Evolutionary conservation across 2,329 filamentous ascomycete species (phyloP).

Genomic region (Aspergillus sergii): DNA sequence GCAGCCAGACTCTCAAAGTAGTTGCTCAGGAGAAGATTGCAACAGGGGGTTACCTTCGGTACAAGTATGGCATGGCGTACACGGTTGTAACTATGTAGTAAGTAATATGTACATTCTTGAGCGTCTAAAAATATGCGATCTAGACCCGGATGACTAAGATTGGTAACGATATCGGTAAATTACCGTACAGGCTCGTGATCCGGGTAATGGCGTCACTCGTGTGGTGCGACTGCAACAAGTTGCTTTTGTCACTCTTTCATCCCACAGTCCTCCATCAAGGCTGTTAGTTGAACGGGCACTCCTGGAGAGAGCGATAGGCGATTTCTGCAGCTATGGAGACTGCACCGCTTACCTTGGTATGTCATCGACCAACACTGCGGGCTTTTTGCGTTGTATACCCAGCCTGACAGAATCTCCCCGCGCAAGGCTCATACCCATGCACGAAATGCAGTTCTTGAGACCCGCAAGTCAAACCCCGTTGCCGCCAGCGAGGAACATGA

Average conservation of each 20-base stretch:
- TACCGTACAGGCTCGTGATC: slow-evolving; percentile 6
- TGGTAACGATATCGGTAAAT: background rate
- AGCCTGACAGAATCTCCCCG: slow-evolving; percentile 17
- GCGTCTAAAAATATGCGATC: background rate
- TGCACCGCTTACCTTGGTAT: slow-evolving; percentile 67
- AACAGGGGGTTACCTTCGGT: background rate
- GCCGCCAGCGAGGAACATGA: slow-evolving; percentile 87
- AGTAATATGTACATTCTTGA: background rate
- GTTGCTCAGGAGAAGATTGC: too few species aligned
- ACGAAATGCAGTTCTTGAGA: slow-evolving; percentile 76
- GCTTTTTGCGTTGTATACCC: background rate
- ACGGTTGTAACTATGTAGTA: background rate
- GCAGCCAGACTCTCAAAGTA: background rate
- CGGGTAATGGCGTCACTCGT: slow-evolving; percentile 3
- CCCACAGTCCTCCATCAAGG: background rate
- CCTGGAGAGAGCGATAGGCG: background rate
- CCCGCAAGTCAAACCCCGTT: slow-evolving; percentile 67
- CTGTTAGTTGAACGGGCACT: background rate
- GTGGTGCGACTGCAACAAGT: background rate
- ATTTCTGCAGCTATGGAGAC: slow-evolving; percentile 61
- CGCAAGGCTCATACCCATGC: slow-evolving; percentile 83
- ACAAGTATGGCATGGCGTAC: background rate
- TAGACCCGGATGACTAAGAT: background rate
- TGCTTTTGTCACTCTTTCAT: background rate
- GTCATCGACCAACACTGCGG: background rate